A percentile compares a stretch with the other conserved stretches of the same genome.
Conservation (phyloP, 225 moss, liverwort and hornwort genomes). For the Ulota crispa region DNA sequence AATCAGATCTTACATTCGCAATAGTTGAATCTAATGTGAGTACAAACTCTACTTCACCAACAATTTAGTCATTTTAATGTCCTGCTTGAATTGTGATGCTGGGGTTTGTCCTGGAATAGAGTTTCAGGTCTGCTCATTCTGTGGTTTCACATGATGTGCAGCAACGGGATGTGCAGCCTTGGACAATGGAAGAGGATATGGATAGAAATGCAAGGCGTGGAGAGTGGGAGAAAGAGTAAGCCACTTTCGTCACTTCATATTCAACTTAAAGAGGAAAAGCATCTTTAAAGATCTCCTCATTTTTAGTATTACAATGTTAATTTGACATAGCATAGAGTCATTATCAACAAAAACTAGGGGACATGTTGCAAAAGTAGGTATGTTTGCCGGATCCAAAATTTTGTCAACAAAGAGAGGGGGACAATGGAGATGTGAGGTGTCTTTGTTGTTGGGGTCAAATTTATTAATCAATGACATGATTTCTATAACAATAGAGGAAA, state of each 20-base stretch:
- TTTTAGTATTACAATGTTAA: too few species aligned
- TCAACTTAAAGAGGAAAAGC: not conserved
- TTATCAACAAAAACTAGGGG: too few species aligned
- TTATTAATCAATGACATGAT: too few species aligned
- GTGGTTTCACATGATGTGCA: constrained; percentile 25
- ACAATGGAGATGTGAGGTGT: too few species aligned
- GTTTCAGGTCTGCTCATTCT: not conserved
- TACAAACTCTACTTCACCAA: constrained; percentile 10
- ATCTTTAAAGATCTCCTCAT: too few species aligned
- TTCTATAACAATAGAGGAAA: too few species aligned
- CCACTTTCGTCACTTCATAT: not conserved
- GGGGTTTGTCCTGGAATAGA: not conserved
- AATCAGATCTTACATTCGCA: constrained; percentile 37
- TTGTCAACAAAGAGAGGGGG: too few species aligned
- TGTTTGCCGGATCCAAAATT: too few species aligned
- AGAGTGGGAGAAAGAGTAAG: constrained; percentile 46
- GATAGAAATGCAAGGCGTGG: constrained; percentile 27
- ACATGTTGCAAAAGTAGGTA: too few species aligned
- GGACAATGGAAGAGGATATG: constrained; percentile 69
- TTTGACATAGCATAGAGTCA: too few species aligned
- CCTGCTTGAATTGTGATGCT: not conserved
- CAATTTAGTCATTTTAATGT: not conserved
- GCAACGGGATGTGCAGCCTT: constrained; percentile 57
- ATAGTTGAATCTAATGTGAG: constrained; percentile 55
- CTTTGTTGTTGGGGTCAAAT: too few species aligned